Evolutionary conservation across 2,329 filamentous ascomycete species (phyloP).

Genomic region (Pseudogymnoascus sp.): DNA sequence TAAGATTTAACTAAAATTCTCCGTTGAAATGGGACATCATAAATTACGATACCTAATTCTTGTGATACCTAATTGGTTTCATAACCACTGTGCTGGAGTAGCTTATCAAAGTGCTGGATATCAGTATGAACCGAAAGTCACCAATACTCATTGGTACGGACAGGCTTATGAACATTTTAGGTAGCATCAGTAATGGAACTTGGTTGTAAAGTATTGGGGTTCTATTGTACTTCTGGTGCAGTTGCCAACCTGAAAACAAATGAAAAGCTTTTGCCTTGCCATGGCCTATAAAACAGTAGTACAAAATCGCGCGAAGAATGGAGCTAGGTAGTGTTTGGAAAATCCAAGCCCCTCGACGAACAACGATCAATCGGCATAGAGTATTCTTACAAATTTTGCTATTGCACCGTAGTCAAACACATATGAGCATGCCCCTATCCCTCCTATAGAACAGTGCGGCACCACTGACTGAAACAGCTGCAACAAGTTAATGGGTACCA

Average conservation of each 20-base stretch:
- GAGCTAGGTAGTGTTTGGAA: background rate
- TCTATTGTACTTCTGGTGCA: background rate
- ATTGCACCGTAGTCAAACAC: background rate
- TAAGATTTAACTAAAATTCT: background rate
- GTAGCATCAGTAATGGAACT: background rate
- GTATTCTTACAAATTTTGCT: background rate
- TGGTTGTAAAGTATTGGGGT: background rate
- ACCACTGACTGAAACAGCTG: background rate
- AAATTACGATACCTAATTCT: background rate
- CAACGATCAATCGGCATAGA: background rate
- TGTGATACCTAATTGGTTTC: background rate
- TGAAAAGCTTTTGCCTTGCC: background rate
- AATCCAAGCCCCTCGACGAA: background rate
- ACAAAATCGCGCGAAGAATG: background rate
- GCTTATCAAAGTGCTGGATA: background rate
- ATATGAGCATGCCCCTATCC: background rate
- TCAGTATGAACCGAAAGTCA: background rate
- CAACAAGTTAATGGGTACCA: background rate
- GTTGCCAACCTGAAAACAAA: background rate
- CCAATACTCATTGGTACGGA: background rate
- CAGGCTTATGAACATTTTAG: background rate
- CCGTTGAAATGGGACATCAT: background rate
- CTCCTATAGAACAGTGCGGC: background rate
- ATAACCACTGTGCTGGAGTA: background rate
- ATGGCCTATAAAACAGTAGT: background rate